Percentiles rank a stretch among this genome's conserved stretches.
phyloP scores from a whole-genome alignment of 2,329 filamentous ascomycete species.

The Fusarium poae region DNA sequence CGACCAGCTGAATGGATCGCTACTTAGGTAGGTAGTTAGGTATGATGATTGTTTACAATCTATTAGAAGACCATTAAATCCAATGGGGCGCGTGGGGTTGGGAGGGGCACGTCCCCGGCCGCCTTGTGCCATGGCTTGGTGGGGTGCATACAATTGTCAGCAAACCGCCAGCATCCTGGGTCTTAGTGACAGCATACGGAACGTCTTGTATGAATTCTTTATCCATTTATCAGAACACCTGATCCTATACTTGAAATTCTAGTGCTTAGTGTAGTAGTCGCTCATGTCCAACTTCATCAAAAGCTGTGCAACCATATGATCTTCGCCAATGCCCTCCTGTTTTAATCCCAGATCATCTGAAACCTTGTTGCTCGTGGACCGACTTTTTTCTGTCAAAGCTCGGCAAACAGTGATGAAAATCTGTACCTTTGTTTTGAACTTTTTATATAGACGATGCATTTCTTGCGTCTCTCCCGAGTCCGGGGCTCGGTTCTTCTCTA shows the following conservation, averaged over 20 bases:
- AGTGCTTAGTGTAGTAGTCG: conserved; percentile 67
- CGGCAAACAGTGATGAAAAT: conserved; percentile 81
- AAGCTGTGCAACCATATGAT: conserved; percentile 76
- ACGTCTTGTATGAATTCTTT: background rate
- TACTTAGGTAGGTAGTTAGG: too few species aligned
- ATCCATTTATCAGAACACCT: background rate
- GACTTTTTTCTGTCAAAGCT: conserved; percentile 74
- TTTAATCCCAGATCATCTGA: conserved; percentile 53
- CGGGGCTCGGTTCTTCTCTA: conserved; percentile 43
- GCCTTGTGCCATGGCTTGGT: background rate
- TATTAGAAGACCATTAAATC: background rate
- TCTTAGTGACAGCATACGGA: background rate
- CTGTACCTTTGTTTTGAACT: conserved; percentile 78
- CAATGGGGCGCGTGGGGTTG: conserved; percentile 33
- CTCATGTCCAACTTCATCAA: conserved; percentile 79
- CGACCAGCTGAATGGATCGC: conserved; percentile 1
- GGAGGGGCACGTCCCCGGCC: conserved; percentile 23
- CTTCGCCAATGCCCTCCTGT: conserved; percentile 56
- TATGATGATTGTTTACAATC: conserved; percentile 24
- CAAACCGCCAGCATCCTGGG: background rate
- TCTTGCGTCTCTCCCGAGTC: conserved; percentile 35
- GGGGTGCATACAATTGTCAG: background rate
- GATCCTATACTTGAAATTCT: background rate
- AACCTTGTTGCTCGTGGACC: conserved; percentile 51
- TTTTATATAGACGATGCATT: conserved; percentile 66